Conservation (phyloP, 805 yeast genomes). For the Kuraishia capsulata region DNA sequence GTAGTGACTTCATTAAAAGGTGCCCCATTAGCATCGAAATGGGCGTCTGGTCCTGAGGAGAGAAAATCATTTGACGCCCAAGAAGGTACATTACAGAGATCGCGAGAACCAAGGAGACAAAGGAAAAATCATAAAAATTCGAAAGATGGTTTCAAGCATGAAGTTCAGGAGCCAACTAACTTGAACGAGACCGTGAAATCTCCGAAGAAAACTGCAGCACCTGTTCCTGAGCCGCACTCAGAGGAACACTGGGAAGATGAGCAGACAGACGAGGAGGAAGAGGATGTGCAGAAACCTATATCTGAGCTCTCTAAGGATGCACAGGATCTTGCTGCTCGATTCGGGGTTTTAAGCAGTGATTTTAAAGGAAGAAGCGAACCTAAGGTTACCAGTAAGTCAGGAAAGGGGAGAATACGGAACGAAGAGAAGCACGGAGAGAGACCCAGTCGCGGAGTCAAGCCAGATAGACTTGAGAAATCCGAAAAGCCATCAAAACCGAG, state of each 20-base stretch:
- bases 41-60: constrained; percentile 1
- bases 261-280: constrained; percentile 1
- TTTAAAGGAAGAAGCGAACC: not conserved
- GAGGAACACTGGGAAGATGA: too few relatives aligned
- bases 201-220: not conserved
- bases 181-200: not conserved
- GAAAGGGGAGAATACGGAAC: too few relatives aligned
- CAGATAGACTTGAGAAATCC: too few relatives aligned
- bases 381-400: not conserved
- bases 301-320: constrained; percentile 2
- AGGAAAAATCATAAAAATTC: too few relatives aligned
- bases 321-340: constrained; percentile 2
- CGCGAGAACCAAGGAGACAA: not conserved
- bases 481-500: too few relatives aligned
- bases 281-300: not conserved
- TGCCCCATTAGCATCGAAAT: not conserved
- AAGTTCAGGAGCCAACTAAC: not conserved
- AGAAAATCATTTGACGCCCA: not conserved
- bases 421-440: too few relatives aligned
- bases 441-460: not conserved
- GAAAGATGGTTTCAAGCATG: too few relatives aligned
- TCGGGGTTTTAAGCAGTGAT: not conserved
- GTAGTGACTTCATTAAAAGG: not conserved
- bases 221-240: not conserved
- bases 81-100: not conserved